Base-by-base conservation (phyloP, 495 filamentous ascomycete genomes). In the Aspergillus sparsus region DNA sequence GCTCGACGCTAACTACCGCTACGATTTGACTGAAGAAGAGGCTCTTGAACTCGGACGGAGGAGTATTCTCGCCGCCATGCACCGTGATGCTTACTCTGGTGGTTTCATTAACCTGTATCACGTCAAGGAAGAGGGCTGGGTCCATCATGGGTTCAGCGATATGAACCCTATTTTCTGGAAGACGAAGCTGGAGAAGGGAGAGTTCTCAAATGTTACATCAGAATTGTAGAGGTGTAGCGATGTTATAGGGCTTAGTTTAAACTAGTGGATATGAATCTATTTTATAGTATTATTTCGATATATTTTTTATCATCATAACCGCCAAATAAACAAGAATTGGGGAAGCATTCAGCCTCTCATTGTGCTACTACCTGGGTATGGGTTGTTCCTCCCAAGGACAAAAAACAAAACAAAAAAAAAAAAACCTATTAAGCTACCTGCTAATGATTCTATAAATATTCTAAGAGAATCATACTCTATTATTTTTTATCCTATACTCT, bases 91-190 rank as follows among this genome's bases (percentile, higher is more conserved):
- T 15, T 98, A 89, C 84, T 98, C 94, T 16, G 94, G 94, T 80
- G 95, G 94, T 58, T 97, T 87, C 80, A 97, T 98, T 82, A 98
- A 98, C 79, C 67, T 96, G 68, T 98, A 98, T 74, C 95, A 98
- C 69, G 91, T 98, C 68, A 97, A 97, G 86, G 93, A 98, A 77
- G 87, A 90, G 61, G 94, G 94, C 60, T 98, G 94, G 94, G 92
- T 93, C 62, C 96, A 96, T 82, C 93, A 97, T 70, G 94, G 94
- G 49, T 98, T 98, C 81, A 89, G 80, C 71, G 91, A 96, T 71
- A 96, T 92, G 63, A 92, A 94, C 80, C 91, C 91, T 27, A 92
- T 97, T 67, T 98, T 98, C 86, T 98, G 95, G 94, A 89, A 95
- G 84, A 96, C 91, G 44, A 98, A 98, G 87, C 76, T 98, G 68